Percentiles rank a stretch among this genome's conserved stretches.
phyloP scores from a whole-genome alignment of 2,329 filamentous ascomycete species.

The Fusarium irregulare region DNA sequence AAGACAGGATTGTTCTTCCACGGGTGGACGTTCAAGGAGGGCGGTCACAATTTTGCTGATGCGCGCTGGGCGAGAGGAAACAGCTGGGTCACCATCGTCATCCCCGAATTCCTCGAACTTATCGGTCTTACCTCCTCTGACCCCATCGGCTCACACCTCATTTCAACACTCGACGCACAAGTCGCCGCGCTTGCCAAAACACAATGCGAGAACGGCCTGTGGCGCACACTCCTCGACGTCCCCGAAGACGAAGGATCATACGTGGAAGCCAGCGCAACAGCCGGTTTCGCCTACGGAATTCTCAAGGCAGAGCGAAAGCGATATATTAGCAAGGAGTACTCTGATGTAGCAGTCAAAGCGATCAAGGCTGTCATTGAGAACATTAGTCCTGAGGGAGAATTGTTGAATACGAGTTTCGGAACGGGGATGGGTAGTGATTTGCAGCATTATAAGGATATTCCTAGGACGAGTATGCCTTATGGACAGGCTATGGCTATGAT shows the following conservation, averaged over 20 bases:
- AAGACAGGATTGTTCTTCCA: conserved; percentile 81
- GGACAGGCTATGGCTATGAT: conserved; percentile 89
- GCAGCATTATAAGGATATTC: conserved; percentile 82
- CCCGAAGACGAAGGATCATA: conserved; percentile 76
- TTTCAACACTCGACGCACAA: conserved; percentile 75
- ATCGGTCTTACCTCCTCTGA: conserved; percentile 72
- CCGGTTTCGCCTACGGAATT: conserved; percentile 83
- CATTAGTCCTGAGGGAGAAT: conserved; percentile 74
- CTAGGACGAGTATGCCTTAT: conserved; percentile 83
- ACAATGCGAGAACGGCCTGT: conserved; percentile 73
- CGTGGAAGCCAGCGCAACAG: conserved; percentile 80
- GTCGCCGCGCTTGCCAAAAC: conserved; percentile 70
- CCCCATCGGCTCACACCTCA: conserved; percentile 68
- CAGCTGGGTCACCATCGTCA: conserved; percentile 83
- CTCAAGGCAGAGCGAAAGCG: conserved; percentile 77
- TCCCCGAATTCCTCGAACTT: conserved; percentile 83
- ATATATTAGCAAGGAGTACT: conserved; percentile 73
- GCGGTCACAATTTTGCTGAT: conserved; percentile 70
- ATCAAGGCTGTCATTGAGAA: conserved; percentile 74
- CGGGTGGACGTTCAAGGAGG: conserved; percentile 81
- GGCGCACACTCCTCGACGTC: conserved; percentile 80
- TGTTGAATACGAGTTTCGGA: conserved; percentile 80
- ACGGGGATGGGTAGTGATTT: conserved; percentile 80
- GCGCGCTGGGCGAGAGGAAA: conserved; percentile 72
- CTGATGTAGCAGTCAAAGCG: conserved; percentile 71